Conservation (phyloP, 257 asterid species). For the Capsicum rhomboideum region DNA sequence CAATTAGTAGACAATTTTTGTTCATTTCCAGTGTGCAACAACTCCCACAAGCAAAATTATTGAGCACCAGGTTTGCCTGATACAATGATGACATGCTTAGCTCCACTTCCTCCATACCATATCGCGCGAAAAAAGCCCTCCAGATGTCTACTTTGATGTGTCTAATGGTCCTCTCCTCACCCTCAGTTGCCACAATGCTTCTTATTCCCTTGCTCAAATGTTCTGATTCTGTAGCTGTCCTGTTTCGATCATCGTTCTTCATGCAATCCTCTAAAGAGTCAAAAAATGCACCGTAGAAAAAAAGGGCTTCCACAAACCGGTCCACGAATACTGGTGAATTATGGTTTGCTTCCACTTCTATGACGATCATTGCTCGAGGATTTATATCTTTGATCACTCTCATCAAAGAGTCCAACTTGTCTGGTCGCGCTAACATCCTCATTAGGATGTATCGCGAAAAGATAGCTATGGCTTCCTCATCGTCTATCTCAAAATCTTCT, state of each 20-base stretch:
- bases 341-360: slow-evolving; percentile 43
- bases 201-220: slow-evolving; percentile 26
- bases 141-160: slow-evolving; percentile 33
- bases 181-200: slow-evolving; percentile 38
- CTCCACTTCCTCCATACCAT: slow-evolving; percentile 26
- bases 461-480: slow-evolving; percentile 35
- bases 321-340: slow-evolving; percentile 39
- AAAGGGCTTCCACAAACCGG: slow-evolving; percentile 44
- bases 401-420: slow-evolving; percentile 28
- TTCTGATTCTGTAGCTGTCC: slow-evolving; percentile 24
- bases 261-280: slow-evolving; percentile 40
- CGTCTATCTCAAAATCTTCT: slow-evolving; percentile 12
- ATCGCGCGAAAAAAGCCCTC: slow-evolving; percentile 32
- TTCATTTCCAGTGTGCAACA: slow-evolving; percentile 27
- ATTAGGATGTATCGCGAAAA: slow-evolving; percentile 26
- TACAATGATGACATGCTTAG: slow-evolving; percentile 32
- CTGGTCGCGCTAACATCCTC: slow-evolving; percentile 27
- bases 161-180: slow-evolving; percentile 34
- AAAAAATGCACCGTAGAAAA: slow-evolving; percentile 37
- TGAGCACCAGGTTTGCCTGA: slow-evolving; percentile 33
- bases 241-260: slow-evolving; percentile 24
- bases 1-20: slow-evolving; percentile 33
- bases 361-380: slow-evolving; percentile 30
- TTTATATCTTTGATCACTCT: slow-evolving; percentile 18
- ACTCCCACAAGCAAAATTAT: slow-evolving; percentile 22